Evolutionary conservation across 805 yeast species (phyloP).

Genomic region (Kuraishia capsulata): DNA sequence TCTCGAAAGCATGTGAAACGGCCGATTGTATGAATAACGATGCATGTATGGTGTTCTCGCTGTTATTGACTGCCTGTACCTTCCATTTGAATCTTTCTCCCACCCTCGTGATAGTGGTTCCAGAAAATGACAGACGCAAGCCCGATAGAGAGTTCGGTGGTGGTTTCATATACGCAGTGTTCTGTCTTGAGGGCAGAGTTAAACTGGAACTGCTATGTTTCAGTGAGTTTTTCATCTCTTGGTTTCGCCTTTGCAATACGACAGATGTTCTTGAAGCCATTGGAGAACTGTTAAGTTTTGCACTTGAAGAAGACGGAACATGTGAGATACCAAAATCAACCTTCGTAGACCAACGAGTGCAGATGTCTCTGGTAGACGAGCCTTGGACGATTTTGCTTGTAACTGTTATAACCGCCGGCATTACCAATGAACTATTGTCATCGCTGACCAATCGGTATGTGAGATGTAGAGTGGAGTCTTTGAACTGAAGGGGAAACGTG

Average conservation of each 20-base stretch:
- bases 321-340: constrained; percentile 17
- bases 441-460: constrained; percentile 17
- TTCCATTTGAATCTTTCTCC: constrained; percentile 59
- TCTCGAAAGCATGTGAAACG: constrained; percentile 23
- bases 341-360: constrained; percentile 28
- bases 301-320: constrained; percentile 3
- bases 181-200: constrained; percentile 11
- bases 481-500: constrained; percentile 16
- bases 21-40: constrained; percentile 37
- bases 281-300: background rate
- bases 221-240: constrained; percentile 8
- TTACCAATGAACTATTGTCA: constrained; percentile 16
- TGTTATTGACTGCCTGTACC: constrained; percentile 56
- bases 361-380: constrained; percentile 10
- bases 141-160: constrained; percentile 16
- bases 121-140: constrained; percentile 46
- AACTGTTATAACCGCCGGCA: constrained; percentile 13
- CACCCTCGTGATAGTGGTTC: constrained; percentile 48
- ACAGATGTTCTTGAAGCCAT: constrained; percentile 8
- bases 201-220: constrained; percentile 7
- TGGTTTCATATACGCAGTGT: too few species aligned
- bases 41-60: constrained; percentile 39
- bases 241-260: constrained; percentile 23
- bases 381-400: constrained; percentile 7
- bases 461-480: constrained; percentile 10